phyloP scores from a whole-genome alignment of 176 grass and related monocot genomes.

The Eremochloa ophiuroides region DNA sequence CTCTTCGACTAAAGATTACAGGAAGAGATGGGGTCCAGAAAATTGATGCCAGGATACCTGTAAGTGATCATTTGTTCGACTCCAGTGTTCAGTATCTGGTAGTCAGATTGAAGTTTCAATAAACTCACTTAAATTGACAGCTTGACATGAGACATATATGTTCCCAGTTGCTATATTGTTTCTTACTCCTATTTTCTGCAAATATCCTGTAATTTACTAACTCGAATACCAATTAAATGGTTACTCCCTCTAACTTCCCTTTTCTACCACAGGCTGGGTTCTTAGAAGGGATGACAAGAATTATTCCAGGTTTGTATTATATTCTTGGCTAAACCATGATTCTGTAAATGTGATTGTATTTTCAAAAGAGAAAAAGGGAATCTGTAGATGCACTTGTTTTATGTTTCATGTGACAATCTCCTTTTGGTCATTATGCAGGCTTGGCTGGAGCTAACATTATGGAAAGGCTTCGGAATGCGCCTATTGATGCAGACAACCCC shows the following conservation, averaged over 20 bases:
- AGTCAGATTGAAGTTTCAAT: background rate
- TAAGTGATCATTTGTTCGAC: constrained; percentile 32
- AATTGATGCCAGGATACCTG: constrained; percentile 90
- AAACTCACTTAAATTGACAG: background rate
- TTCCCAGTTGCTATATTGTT: background rate
- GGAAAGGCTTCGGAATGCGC: constrained; percentile 71
- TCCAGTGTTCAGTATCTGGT: background rate
- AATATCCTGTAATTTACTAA: background rate
- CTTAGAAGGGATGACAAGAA: constrained; percentile 81
- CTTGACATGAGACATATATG: background rate
- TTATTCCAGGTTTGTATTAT: constrained; percentile 74
- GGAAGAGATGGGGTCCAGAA: constrained; percentile 78
- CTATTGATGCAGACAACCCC: constrained; percentile 42
- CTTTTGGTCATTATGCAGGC: constrained; percentile 35
- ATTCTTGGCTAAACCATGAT: background rate
- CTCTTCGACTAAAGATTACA: constrained; percentile 74
- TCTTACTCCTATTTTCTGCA: background rate
- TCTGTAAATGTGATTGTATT: background rate
- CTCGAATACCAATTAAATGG: background rate
- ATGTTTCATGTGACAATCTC: background rate
- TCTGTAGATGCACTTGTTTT: background rate
- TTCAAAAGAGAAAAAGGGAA: background rate
- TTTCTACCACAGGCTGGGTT: constrained; percentile 77
- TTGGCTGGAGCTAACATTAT: constrained; percentile 85
- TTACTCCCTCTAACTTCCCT: background rate